phyloP scores from a whole-genome alignment of 441 rosid species.

The Rhodomyrtus psidioides region DNA sequence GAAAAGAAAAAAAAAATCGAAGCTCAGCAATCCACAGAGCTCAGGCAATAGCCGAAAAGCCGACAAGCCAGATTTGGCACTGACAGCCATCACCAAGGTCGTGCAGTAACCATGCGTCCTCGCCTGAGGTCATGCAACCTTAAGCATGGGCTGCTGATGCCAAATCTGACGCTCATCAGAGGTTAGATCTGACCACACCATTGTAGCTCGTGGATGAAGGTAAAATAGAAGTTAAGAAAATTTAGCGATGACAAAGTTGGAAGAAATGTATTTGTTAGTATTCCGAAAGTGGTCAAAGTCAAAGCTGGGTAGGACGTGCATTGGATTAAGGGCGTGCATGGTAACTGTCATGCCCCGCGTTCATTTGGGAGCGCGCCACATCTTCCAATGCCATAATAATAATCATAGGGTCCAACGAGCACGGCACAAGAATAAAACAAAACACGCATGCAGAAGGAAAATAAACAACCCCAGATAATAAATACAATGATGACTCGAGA shows the following conservation, averaged over 20 bases:
- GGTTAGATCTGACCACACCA: fast-evolving
- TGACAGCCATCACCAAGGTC: not conserved
- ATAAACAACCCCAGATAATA: too few relatives aligned
- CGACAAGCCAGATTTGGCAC: fast-evolving
- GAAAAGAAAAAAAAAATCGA: not conserved
- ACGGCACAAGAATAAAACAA: too few relatives aligned
- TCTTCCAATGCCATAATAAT: too few relatives aligned
- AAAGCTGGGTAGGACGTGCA: not conserved
- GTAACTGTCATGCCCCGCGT: too few relatives aligned
- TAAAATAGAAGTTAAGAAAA: not conserved
- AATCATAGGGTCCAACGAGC: too few relatives aligned
- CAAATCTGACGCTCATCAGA: not conserved
- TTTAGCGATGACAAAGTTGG: not conserved
- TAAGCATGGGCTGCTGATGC: not conserved
- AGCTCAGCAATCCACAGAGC: fast-evolving
- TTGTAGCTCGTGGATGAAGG: not conserved
- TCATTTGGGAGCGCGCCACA: too few relatives aligned
- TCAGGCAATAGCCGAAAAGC: fast-evolving
- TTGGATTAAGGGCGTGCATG: not conserved
- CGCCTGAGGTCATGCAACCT: not conserved
- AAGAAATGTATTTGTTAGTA: not conserved
- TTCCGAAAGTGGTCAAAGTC: not conserved
- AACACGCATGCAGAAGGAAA: too few relatives aligned
- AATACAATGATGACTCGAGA: too few relatives aligned
- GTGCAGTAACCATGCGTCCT: not conserved